Conservation (phyloP, 2,329 filamentous ascomycete species). For the Microsporum ferrugineum region DNA sequence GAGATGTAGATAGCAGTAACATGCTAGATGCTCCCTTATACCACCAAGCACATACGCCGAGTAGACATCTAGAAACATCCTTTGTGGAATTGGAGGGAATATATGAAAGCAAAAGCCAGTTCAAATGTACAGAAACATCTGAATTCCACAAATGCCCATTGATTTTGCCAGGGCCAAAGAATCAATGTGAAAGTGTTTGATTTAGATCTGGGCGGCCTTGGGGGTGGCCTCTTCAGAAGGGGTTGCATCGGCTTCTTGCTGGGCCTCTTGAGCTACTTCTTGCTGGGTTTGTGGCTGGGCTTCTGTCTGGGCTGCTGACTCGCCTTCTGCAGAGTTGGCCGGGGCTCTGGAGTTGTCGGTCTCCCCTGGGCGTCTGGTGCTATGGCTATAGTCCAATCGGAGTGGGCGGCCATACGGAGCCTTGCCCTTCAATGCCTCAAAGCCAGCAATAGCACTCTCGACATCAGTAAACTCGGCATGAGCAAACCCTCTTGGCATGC, state of each 20-base stretch:
- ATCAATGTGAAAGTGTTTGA: neutral
- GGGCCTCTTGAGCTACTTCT: neutral
- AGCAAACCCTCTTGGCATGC: constrained; percentile 70
- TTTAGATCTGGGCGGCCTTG: neutral
- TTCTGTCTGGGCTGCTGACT: neutral
- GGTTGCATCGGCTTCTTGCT: neutral
- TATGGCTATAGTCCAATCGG: constrained; percentile 49
- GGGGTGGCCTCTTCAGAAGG: neutral
- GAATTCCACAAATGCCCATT: neutral
- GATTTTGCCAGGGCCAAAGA: neutral
- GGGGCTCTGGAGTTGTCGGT: neutral
- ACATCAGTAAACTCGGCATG: constrained; percentile 68
- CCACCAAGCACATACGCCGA: neutral
- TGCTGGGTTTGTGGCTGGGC: neutral
- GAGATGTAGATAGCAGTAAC: neutral
- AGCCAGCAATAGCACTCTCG: constrained; percentile 52
- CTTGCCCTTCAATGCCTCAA: constrained; percentile 45
- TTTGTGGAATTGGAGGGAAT: neutral
- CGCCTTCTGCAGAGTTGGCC: neutral
- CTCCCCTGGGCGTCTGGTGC: neutral
- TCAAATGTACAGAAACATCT: neutral
- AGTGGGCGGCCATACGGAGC: constrained; percentile 55
- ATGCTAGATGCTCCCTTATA: neutral
- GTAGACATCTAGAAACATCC: neutral
- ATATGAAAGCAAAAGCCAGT: neutral